Percentiles rank a stretch among this genome's conserved stretches.
These are phyloP conservation scores for Ulvella scutata DNA, from an alignment of 139 green algal species.

Conservation along the genomic window DNA sequence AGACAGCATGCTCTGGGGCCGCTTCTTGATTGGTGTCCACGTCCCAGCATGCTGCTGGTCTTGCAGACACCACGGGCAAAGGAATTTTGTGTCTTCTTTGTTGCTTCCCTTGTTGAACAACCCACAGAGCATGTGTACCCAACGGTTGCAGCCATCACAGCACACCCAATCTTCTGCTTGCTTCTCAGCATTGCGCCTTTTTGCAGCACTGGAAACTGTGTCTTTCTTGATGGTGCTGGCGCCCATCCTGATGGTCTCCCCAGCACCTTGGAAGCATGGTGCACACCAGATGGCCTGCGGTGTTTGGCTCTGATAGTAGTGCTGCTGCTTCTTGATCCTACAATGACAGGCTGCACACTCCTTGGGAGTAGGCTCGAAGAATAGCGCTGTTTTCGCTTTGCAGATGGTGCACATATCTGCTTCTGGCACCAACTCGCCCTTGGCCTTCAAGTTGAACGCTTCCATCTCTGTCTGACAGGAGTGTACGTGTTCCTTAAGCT, in stretches of 20 bases:
- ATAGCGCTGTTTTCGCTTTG: slow-evolving; percentile 21
- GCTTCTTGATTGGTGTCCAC: slow-evolving; percentile 12
- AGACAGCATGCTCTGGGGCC: slow-evolving; percentile 77
- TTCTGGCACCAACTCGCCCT: too few species aligned
- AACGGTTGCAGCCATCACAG: slow-evolving; percentile 87
- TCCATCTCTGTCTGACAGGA: slow-evolving; percentile 18
- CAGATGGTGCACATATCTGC: slow-evolving; percentile 44
- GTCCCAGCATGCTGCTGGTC: slow-evolving; percentile 18
- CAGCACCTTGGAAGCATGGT: slow-evolving; percentile 6
- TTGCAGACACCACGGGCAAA: slow-evolving; percentile 81
- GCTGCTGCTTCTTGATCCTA: slow-evolving; percentile 85
- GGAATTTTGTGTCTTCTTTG: slow-evolving; percentile 66
- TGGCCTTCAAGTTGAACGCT: slow-evolving; percentile 10
- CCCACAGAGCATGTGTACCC: slow-evolving; percentile 94
- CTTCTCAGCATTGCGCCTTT: slow-evolving; percentile 89
- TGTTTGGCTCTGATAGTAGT: slow-evolving; percentile 35
- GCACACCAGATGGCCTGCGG: not conserved
- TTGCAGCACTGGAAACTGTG: slow-evolving; percentile 18
- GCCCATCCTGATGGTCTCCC: slow-evolving; percentile 23
- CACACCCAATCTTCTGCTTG: slow-evolving; percentile 89
- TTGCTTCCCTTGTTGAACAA: slow-evolving; percentile 95
- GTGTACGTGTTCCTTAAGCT: slow-evolving; percentile 66
- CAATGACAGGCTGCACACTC: slow-evolving; percentile 80
- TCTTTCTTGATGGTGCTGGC: slow-evolving; percentile 20
- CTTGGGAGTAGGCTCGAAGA: slow-evolving; percentile 85